Evolutionary conservation across 2,329 filamentous ascomycete species (phyloP), one percentile per base, ranked within the genome.

Genomic region (Rhynchosporium secalis): DNA sequence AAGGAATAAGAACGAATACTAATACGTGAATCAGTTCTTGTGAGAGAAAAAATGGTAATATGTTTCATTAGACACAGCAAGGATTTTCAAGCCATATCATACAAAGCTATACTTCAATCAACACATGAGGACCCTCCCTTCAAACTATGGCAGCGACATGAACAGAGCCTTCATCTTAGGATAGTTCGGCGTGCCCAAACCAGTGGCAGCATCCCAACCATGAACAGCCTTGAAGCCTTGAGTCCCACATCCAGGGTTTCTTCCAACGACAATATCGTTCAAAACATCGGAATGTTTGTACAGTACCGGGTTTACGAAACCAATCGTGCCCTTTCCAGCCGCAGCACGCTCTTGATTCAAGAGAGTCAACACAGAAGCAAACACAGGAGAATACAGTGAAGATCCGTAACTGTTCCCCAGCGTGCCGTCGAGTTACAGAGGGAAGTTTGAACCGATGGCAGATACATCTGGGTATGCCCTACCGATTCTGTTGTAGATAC

Each of bases 391-490:
- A 1, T 67, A 8, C 7, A 68, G 54, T 46, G 62, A 66, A 2
- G 65, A 57, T 20, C 69, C 69, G 43, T 61, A 70, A 56, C 58
- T 69, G 51, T 63, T 58, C 2, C 43, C 28, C 10, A 62, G 46
- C 1, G 10, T n/a, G 1, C 64, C 63, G 36, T 64, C 28, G 2
- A 58, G 38, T 46, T 62, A 66, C 1, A 65, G 54, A n/a, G 57
- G 58, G 52, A 66, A 68, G 15, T 49, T 31, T 4, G 67, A 68
- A 2, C 86, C 82, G 10, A 90, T 79, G 10, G 78, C 80, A 2
- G 80, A 77, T 33, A 85, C 75, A 69, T 85, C 83, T 1, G 83
- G 83, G 70, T 82, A 84, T 0, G 75, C 83, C 41, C 82, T 79
- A 1, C 83, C 83, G 8, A 72, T 72, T 20, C 76, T 71, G 71